Evolutionary conservation across 2,329 filamentous ascomycete species (phyloP).

Genomic region (Paecilomyces sp.): DNA sequence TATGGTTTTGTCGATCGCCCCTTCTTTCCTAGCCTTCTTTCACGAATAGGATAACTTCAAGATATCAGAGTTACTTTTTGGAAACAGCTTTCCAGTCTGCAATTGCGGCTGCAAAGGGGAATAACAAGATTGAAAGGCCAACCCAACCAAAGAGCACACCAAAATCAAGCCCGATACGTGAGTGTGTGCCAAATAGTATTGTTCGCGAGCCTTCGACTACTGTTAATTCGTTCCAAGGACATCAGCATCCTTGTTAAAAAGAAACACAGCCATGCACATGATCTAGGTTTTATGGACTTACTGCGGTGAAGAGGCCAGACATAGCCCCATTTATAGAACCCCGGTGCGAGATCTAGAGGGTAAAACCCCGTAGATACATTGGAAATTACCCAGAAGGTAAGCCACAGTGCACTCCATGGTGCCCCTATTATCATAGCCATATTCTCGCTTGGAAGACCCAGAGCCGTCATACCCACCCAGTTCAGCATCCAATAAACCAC

Average conservation of each 20-base stretch:
- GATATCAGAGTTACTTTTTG: too few relatives aligned
- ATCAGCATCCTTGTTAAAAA: slow-evolving; percentile 4
- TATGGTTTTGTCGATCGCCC: too few relatives aligned
- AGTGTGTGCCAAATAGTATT: slow-evolving; percentile 56
- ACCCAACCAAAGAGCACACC: slow-evolving; percentile 48
- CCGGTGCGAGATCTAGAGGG: slow-evolving; percentile 50
- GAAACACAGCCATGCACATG: not conserved
- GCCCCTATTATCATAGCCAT: slow-evolving; percentile 55
- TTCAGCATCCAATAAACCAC: slow-evolving; percentile 59
- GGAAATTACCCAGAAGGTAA: slow-evolving; percentile 62
- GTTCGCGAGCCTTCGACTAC: slow-evolving; percentile 54
- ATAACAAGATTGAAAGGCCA: slow-evolving; percentile 46
- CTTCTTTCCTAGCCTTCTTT: too few relatives aligned
- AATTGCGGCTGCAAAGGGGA: slow-evolving; percentile 45
- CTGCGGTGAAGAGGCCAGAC: slow-evolving; percentile 57
- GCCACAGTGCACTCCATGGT: slow-evolving; percentile 56
- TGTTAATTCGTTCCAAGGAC: slow-evolving; percentile 6
- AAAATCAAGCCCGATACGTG: slow-evolving; percentile 53
- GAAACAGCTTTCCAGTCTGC: too few relatives aligned
- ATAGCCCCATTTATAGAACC: slow-evolving; percentile 57
- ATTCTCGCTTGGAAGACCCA: slow-evolving; percentile 60
- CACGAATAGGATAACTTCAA: too few relatives aligned
- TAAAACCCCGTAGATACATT: slow-evolving; percentile 58
- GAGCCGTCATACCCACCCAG: slow-evolving; percentile 55
- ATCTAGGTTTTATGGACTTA: slow-evolving; percentile 22